Conservation (phyloP, 129 eudicot genomes). For the Pittosporum tobira region DNA sequence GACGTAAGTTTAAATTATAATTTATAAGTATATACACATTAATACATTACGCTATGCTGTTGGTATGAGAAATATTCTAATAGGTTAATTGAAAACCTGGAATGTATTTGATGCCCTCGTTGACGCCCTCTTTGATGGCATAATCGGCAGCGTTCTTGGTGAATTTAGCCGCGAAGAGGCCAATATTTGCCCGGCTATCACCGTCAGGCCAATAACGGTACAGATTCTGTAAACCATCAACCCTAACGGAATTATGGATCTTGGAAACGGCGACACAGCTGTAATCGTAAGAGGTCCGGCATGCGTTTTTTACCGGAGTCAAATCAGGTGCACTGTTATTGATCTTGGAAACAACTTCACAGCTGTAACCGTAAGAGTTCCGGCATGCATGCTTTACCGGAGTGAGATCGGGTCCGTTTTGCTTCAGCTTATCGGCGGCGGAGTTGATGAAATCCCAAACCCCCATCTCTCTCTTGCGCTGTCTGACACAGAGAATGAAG, state of each 20-base stretch:
- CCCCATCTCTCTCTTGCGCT: too few species aligned
- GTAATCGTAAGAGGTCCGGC: slow-evolving; percentile 4
- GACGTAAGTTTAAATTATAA: too few species aligned
- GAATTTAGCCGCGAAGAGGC: slow-evolving; percentile 11
- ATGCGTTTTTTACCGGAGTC: slow-evolving; percentile 11
- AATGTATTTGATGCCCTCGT: slow-evolving; percentile 18
- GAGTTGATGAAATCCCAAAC: not conserved
- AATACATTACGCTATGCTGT: not conserved
- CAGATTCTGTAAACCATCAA: slow-evolving; percentile 4
- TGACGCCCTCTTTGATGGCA: slow-evolving; percentile 15
- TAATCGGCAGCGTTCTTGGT: slow-evolving; percentile 20
- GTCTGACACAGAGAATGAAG: too few species aligned
- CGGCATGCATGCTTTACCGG: not conserved
- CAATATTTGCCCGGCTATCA: slow-evolving; percentile 14
- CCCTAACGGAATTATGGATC: too few species aligned
- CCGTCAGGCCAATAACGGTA: slow-evolving; percentile 12
- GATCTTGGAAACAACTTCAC: not conserved
- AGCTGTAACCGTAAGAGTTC: not conserved
- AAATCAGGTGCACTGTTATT: slow-evolving; percentile 7
- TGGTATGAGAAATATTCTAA: too few species aligned
- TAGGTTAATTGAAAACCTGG: slow-evolving; percentile 7
- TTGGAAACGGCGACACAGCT: slow-evolving; percentile 2
- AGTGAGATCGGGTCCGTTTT: not conserved
- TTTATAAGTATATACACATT: too few species aligned
- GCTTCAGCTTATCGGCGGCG: not conserved